A percentile compares a stretch with the other conserved stretches of the same genome.
Conservation (phyloP, 495 filamentous ascomycete species). For the Lasiosphaeria miniovina region DNA sequence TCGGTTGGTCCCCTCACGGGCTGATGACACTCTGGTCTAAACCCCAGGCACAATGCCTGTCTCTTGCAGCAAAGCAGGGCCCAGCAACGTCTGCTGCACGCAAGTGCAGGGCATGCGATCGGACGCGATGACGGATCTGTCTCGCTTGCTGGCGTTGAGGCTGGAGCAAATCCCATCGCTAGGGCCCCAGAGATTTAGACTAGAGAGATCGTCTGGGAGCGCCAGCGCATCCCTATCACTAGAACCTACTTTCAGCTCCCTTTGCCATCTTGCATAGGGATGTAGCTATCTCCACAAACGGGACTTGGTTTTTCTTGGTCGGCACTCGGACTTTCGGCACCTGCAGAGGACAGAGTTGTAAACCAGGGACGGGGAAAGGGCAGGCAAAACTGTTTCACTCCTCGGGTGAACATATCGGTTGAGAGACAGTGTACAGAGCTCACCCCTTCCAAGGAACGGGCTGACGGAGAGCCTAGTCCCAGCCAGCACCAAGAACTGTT, state of each 20-base stretch:
- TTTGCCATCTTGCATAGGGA: neutral
- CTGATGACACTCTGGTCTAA: neutral
- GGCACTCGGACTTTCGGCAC: neutral
- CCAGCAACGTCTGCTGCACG: neutral
- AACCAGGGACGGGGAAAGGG: neutral
- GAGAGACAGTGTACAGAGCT: too few relatives aligned
- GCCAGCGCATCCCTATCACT: constrained; percentile 1
- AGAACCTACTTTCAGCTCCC: neutral
- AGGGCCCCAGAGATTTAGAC: too few relatives aligned
- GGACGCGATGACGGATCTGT: neutral
- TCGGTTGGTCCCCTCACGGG: neutral
- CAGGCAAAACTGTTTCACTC: neutral
- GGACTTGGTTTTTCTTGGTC: neutral
- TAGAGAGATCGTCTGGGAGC: neutral
- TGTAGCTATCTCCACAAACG: neutral
- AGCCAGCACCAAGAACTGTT: too few relatives aligned
- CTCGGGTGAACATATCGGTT: too few relatives aligned
- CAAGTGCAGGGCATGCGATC: neutral
- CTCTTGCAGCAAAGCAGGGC: neutral
- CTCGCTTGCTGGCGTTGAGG: neutral
- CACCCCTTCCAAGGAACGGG: too few relatives aligned
- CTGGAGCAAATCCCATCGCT: too few relatives aligned
- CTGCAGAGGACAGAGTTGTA: neutral
- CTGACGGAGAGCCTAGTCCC: too few relatives aligned
- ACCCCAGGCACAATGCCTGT: neutral